Evolutionary conservation across 345 rosid genomes (phyloP), one percentile per base, ranked within the genome.

Genomic region (Erodium maritimum): DNA sequence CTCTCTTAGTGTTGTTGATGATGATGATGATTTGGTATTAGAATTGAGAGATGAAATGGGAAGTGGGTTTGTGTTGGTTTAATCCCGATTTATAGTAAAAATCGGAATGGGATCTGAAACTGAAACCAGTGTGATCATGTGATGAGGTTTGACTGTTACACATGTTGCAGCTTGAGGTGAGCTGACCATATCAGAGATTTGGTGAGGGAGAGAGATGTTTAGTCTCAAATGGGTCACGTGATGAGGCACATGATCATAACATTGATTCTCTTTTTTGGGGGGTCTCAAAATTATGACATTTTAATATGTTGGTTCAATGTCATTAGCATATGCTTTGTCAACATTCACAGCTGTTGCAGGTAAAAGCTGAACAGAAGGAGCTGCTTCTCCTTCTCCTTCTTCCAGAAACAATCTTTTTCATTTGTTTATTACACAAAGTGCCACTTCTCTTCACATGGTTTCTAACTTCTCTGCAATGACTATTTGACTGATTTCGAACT

Each of bases 81-180:
- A 10, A 4, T 17, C 1, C 51, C 13, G n/a, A 17, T 4, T 46
- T 46, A 4, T 17, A 11, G 13, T 4, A 46, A 4, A 4, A 3
- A 17, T 46, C 57, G 17, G 13, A 46, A 55, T 63, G 62, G 71
- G 75, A 78, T 78, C 77, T 69, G 57, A 61, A n/a, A n/a, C n/a
- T n/a, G n/a, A n/a, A n/a, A n/a, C n/a, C n/a, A n/a, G n/a, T n/a
- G n/a, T n/a, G n/a, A 70, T 75, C 83, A 75, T 72, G 80, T 79
- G 78, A 75, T 59, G 3, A 34, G 17, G 71, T 69, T 72, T 78
- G 75, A 74, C 75, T 53, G 74, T 3, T 37, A 29, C 55, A 20
- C 48, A 62, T 46, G 51, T 19, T 65, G 66, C 60, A 54, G 20
- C 34, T n/a, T n/a, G n/a, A n/a, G n/a, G 56, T 65, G 51, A 46